Conservation (phyloP, 2,329 filamentous ascomycete species). For the Fusarium anthophilum region DNA sequence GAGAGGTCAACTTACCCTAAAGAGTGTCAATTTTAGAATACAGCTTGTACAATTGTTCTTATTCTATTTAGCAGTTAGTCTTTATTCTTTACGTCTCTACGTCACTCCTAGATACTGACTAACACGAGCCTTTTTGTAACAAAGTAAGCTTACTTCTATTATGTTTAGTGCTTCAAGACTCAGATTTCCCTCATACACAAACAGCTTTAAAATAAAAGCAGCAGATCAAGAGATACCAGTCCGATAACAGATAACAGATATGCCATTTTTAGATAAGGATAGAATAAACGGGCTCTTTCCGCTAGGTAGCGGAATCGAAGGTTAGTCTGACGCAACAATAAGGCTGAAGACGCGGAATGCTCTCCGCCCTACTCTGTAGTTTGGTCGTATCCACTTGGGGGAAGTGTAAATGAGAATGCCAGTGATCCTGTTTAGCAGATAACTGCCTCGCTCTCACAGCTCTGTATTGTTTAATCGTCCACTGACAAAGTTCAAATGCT, state of each 20-base stretch:
- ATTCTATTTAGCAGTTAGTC: too few relatives aligned
- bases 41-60: background rate
- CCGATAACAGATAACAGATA: background rate
- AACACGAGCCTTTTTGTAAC: accelerated
- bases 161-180: background rate
- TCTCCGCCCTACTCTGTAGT: too few relatives aligned
- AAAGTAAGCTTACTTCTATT: background rate
- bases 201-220: accelerated
- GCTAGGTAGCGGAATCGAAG: background rate
- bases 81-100: too few relatives aligned
- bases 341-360: background rate
- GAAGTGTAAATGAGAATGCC: too few relatives aligned
- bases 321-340: background rate
- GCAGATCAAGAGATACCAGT: accelerated
- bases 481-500: accelerated
- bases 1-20: background rate
- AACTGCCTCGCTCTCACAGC: background rate
- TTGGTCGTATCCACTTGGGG: too few relatives aligned
- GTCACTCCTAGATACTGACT: accelerated
- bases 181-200: accelerated
- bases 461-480: background rate
- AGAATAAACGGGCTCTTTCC: accelerated
- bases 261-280: too few relatives aligned
- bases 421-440: background rate
- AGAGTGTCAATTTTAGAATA: background rate